Evolutionary conservation across 305 asterid species (phyloP).

Genomic region (Fraxinus albicans): DNA sequence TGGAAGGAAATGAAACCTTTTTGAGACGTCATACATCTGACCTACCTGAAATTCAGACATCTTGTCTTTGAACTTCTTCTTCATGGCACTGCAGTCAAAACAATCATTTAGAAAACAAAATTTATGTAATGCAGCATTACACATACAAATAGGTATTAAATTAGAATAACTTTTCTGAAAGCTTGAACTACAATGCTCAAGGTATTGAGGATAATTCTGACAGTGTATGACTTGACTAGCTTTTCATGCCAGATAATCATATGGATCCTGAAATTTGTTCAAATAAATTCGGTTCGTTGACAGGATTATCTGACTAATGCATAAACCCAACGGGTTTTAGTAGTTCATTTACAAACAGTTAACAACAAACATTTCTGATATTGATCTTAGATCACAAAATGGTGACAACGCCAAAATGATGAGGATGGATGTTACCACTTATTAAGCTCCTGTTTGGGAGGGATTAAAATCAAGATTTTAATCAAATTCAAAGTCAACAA

Average conservation of each 20-base stretch:
- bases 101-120: slow-evolving; percentile 4
- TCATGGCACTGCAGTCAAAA: slow-evolving; percentile 70
- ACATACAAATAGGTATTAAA: background rate
- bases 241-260: background rate
- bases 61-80: slow-evolving; percentile 90
- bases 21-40: slow-evolving; percentile 18
- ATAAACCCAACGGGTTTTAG: background rate
- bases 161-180: background rate
- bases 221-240: background rate
- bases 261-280: background rate
- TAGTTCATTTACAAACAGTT: background rate
- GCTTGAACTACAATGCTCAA: background rate
- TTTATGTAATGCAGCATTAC: background rate
- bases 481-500: too few relatives aligned
- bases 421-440: background rate
- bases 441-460: too few relatives aligned
- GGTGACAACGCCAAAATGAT: background rate
- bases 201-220: background rate
- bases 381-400: background rate
- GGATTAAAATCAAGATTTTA: too few relatives aligned
- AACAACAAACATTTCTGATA: background rate
- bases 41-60: slow-evolving; percentile 75
- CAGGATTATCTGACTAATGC: background rate
- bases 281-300: background rate
- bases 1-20: background rate